phyloP scores from a whole-genome alignment of 2,329 filamentous ascomycete genomes.

The Claviceps maximensis region DNA sequence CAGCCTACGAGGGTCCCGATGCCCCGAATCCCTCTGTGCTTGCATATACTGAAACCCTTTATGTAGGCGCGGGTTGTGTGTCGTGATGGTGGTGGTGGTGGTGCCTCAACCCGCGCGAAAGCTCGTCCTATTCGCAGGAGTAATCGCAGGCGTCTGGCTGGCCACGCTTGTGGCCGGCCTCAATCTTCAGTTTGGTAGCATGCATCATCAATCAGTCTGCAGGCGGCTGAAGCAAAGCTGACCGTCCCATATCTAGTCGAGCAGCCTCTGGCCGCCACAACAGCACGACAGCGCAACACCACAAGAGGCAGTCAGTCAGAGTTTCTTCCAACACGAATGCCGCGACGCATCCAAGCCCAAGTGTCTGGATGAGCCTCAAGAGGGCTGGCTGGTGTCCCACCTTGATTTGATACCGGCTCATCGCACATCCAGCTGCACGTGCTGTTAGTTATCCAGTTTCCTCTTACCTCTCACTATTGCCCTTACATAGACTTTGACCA shows the following conservation, averaged over 20 bases:
- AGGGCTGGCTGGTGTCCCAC: background rate
- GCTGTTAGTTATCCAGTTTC: too few relatives aligned
- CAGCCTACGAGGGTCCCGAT: too few relatives aligned
- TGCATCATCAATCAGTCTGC: background rate
- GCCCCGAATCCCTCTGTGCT: background rate
- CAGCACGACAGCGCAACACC: background rate
- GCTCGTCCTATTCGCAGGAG: background rate
- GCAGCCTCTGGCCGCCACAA: background rate
- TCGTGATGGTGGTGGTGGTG: background rate
- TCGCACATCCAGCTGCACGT: too few relatives aligned
- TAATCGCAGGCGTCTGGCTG: background rate
- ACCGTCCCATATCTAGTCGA: background rate
- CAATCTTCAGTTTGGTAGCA: background rate
- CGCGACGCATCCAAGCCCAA: background rate
- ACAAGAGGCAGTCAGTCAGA: too few relatives aligned
- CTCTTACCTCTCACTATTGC: too few relatives aligned
- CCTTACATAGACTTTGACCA: too few relatives aligned
- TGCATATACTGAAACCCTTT: background rate
- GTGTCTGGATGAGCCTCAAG: background rate
- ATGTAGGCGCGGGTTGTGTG: background rate
- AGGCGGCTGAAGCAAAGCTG: background rate
- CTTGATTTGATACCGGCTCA: background rate
- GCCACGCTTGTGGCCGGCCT: background rate
- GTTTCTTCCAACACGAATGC: background rate
- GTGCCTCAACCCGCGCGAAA: background rate